phyloP scores from a whole-genome alignment of 2,329 filamentous ascomycete species.

The Geosmithia putterillii region DNA sequence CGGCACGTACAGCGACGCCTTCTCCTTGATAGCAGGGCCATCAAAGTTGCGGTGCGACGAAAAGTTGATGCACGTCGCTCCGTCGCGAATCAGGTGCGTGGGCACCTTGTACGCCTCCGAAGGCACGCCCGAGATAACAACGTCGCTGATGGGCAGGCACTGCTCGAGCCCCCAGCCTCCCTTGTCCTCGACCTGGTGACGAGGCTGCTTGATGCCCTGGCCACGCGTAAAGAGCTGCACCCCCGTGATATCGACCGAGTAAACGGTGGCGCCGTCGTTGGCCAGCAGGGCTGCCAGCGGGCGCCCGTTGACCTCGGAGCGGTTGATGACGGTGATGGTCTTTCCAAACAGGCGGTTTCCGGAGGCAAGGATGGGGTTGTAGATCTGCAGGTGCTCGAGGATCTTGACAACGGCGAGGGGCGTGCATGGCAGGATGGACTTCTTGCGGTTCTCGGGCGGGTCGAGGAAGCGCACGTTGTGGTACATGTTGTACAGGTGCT shows the following conservation, averaged over 20 bases:
- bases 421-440: constrained; percentile 91
- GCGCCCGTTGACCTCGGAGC: constrained; percentile 88
- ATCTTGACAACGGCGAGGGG: constrained; percentile 95
- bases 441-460: constrained; percentile 60
- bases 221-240: constrained; percentile 89
- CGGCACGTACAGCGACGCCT: constrained; percentile 91
- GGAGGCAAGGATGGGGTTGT: constrained; percentile 87
- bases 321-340: constrained; percentile 92
- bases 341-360: constrained; percentile 89
- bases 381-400: constrained; percentile 87
- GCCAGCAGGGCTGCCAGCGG: constrained; percentile 86
- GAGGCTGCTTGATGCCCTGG: constrained; percentile 69
- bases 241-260: constrained; percentile 85
- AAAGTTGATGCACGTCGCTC: constrained; percentile 98
- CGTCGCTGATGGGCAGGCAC: constrained; percentile 78
- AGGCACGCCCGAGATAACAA: constrained; percentile 89
- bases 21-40: constrained; percentile 75
- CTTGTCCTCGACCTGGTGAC: constrained; percentile 80
- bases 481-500: constrained; percentile 99
- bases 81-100: constrained; percentile 69
- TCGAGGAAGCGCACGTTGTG: constrained; percentile 95
- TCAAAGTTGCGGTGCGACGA: constrained; percentile 92
- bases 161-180: constrained; percentile 69
- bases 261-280: constrained; percentile 91
- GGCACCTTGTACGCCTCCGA: constrained; percentile 83